A percentile compares a stretch with the other conserved stretches of the same genome.
Evolutionary conservation across 352 stramenopile genomes (phyloP).

Genomic region (Halophytophthora polymorphica): DNA sequence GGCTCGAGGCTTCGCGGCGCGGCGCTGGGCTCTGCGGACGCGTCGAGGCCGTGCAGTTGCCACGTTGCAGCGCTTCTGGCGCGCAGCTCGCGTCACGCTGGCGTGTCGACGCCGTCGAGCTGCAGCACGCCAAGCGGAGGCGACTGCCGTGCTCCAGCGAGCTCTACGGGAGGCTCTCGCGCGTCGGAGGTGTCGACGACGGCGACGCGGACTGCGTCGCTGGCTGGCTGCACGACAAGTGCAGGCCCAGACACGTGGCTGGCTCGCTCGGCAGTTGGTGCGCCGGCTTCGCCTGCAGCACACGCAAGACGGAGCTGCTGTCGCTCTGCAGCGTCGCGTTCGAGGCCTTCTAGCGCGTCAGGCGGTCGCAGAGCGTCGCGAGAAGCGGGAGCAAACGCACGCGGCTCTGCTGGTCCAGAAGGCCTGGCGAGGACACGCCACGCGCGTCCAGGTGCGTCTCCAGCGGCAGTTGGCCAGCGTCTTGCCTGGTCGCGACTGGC

Average conservation of each 20-base stretch:
- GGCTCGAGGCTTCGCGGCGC: slow-evolving; percentile 20
- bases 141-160: slow-evolving; percentile 33
- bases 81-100: slow-evolving; percentile 18
- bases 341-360: slow-evolving; percentile 21
- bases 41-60: slow-evolving; percentile 27
- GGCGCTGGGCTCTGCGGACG: slow-evolving; percentile 1
- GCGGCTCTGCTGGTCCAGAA: slow-evolving; percentile 28
- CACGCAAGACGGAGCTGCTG: slow-evolving; percentile 11
- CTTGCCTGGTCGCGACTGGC: background rate
- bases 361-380: slow-evolving; percentile 1
- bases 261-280: slow-evolving; percentile 21
- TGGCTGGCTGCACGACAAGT: slow-evolving; percentile 42
- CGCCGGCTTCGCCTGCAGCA: background rate
- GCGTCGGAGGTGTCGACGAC: slow-evolving; percentile 9
- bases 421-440: slow-evolving; percentile 12
- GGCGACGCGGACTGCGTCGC: slow-evolving; percentile 21
- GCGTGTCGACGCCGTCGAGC: slow-evolving; percentile 9
- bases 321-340: slow-evolving; percentile 18
- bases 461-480: slow-evolving; percentile 12
- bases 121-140: slow-evolving; percentile 14
- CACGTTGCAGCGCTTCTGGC: slow-evolving; percentile 32
- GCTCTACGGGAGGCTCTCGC: slow-evolving; percentile 27
- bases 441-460: slow-evolving; percentile 7
- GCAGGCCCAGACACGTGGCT: slow-evolving; percentile 39
- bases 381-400: background rate